These are phyloP conservation scores for Pyropia yezoensis DNA, from an alignment of 23 red algal species.

Conservation along the genomic window DNA sequence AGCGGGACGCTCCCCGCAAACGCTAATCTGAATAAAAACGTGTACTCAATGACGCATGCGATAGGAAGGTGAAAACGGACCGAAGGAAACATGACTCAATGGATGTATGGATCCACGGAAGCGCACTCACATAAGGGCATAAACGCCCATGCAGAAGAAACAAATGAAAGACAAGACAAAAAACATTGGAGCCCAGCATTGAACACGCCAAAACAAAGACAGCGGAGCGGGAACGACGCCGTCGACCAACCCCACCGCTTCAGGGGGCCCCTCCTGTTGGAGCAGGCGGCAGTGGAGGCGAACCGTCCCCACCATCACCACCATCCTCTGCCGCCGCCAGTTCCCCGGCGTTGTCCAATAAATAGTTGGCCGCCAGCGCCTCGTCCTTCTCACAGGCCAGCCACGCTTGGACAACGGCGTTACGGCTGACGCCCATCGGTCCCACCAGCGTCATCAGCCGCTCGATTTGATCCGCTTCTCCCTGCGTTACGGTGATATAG, in stretches of 20 bases:
- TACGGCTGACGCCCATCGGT: slow-evolving; percentile 60
- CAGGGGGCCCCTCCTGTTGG: slow-evolving; percentile 20
- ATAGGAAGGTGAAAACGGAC: too few species aligned
- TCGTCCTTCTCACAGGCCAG: slow-evolving; percentile 89
- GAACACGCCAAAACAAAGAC: background rate
- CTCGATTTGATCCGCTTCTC: slow-evolving; percentile 77
- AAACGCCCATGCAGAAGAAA: background rate
- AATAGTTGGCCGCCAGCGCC: slow-evolving; percentile 79
- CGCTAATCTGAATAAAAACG: too few species aligned
- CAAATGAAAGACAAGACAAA: background rate
- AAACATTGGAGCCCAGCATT: background rate
- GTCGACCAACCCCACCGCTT: background rate
- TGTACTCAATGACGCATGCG: too few species aligned
- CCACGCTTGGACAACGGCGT: slow-evolving; percentile 74
- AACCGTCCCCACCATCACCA: slow-evolving; percentile 1
- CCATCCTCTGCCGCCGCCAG: slow-evolving; percentile 10
- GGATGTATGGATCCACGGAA: too few species aligned
- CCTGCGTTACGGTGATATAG: slow-evolving; percentile 71
- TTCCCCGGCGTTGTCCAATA: slow-evolving; percentile 84
- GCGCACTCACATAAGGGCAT: background rate
- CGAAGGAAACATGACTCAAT: too few species aligned
- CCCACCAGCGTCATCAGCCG: slow-evolving; percentile 60
- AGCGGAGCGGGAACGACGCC: background rate
- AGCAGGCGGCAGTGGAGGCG: background rate
- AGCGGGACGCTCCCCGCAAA: too few species aligned